Evolutionary conservation across 495 filamentous ascomycete species (phyloP), one percentile per base, ranked within the genome.

Genomic region (Penicillium subrubescens): DNA sequence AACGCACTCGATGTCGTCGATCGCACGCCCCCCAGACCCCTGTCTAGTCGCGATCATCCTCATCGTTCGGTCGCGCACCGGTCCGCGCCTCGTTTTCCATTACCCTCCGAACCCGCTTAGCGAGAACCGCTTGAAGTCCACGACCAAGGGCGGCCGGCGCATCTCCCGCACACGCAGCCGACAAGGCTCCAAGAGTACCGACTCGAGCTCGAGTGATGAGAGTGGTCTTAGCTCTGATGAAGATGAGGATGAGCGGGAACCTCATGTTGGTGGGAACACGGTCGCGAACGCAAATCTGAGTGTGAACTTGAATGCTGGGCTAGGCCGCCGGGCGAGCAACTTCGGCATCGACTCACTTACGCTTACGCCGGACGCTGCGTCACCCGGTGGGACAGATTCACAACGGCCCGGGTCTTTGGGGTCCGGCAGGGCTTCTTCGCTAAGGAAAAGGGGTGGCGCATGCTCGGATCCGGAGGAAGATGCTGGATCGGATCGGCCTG

Each of bases 31-130:
- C 44, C 81, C 83, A 64, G 83, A 86, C 69, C 81, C 83, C 41
- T 86, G 90, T 67, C 89, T 93, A 43, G 85, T 96, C 63, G 92
- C 92, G 6, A 84, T 91, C 52, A 84, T 96, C 44, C 86, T 97
- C 39, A 89, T 97, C 66, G 89, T 91, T 57, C 87, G 91, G 62
- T 91, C 92, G 7, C 87, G 89, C 57, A 89, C 91, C 65, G 93
- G 93, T 7, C 91, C 93, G 29, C 84, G 86, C 52, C 90, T 96
- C 72, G 89, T 96, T 70, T 97, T 96, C 81, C 93, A 97, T 80
- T 96, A 96, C 73, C 94, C 94, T 15, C 87, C 87, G 25, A 83
- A 80, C 61, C 88, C 84, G 10, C 81, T 81, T 59, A 77, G 73
- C 71, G 80, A 81, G 62, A 78, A 77, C 65, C 76, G 73, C 34